These are phyloP conservation scores for Herpetospermum pedunculosum DNA, from an alignment of 306 rosid species.

Conservation along the genomic window DNA sequence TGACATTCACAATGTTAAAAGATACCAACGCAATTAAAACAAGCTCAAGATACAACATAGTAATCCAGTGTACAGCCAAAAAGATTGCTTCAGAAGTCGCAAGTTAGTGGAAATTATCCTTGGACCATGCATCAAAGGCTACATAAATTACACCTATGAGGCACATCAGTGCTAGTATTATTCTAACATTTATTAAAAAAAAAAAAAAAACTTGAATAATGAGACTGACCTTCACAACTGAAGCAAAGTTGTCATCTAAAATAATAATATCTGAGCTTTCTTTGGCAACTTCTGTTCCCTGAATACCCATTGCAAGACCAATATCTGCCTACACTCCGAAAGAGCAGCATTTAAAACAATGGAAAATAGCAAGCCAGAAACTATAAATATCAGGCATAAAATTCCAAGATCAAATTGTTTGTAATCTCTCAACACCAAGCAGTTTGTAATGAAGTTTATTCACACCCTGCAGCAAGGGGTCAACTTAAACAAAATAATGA, in stretches of 20 bases:
- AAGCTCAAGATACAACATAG: background rate
- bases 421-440: background rate
- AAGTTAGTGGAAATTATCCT: background rate
- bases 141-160: background rate
- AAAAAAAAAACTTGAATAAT: background rate
- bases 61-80: background rate
- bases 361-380: background rate
- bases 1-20: background rate
- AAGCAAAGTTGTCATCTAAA: conserved; percentile 84
- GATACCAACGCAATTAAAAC: background rate
- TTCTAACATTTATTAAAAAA: background rate
- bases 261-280: conserved; percentile 88
- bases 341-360: background rate
- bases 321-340: conserved; percentile 61
- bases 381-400: background rate
- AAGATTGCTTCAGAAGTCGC: background rate
- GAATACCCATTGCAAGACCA: conserved; percentile 88
- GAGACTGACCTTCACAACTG: conserved; percentile 68
- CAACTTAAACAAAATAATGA: background rate
- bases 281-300: conserved; percentile 88
- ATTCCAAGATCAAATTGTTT: background rate
- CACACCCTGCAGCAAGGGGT: background rate
- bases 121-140: background rate
- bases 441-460: background rate
- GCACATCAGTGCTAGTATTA: background rate